Evolutionary conservation across 2,329 filamentous ascomycete species (phyloP), one percentile per base, ranked within the genome.

Genomic region (Chaetothyriales sp.): DNA sequence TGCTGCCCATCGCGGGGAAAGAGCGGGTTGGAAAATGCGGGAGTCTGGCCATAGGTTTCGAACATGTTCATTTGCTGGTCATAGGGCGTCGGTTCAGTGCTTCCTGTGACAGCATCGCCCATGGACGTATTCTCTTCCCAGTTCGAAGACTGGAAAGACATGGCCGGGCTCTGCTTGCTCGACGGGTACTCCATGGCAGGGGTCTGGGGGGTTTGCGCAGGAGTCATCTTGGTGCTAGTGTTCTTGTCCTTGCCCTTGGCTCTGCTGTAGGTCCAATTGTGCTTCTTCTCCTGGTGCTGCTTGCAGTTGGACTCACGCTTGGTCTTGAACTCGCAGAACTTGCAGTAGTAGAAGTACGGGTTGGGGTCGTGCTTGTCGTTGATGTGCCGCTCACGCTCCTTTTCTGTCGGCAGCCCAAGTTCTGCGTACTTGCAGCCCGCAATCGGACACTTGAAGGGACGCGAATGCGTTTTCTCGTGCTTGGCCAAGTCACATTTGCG

Each of bases 231-330:
- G 56, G 44, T 60, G 61, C 50, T 63, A 2, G 42, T 61, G 12
- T 46, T 63, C 70, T 84, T 86, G 64, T 85, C 84, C 63, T 93
- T 95, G 66, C 84, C 89, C 77, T 95, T 95, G 53, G 87, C 90
- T 57, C 90, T 84, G 50, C 89, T 77, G 60, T 95, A 95, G n/a
- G 76, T 75, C 84, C 86, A 95, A 52, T 83, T 82, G 62, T 96
- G 89, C 0, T 86, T 84, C 69, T 95, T 95, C 72, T 96, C 90
- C 89, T 95, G 95, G 70, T 96, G 89, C 68, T 95, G 90, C 66
- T 95, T 95, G 77, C 87, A 93, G 68, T 96, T 96, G 56, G 85
- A 92, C 71, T 95, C 85, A 53, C 89, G 83, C 75, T 96, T 96
- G 9, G 89, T 95, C 63, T 87, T 84, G 72, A 96, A 96, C 0